Evolutionary conservation across 495 filamentous ascomycete genomes (phyloP).

Genomic region (Oleoguttula mirabilis): DNA sequence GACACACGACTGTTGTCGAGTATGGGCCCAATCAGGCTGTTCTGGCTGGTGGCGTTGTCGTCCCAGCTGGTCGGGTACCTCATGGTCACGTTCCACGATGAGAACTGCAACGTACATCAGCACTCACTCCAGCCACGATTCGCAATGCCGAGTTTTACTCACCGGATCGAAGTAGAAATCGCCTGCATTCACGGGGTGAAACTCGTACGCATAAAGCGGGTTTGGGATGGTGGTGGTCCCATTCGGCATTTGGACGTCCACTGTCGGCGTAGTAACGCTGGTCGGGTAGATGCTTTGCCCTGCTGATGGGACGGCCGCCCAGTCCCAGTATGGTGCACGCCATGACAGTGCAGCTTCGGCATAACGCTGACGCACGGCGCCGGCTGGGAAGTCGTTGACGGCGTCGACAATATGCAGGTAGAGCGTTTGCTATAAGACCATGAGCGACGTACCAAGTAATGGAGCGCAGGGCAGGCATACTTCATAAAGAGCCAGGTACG

Average conservation of each 20-base stretch:
- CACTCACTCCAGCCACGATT: too few species aligned
- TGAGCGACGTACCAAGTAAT: slow-evolving; percentile 2
- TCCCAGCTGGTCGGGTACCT: slow-evolving; percentile 36
- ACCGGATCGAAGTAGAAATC: slow-evolving; percentile 34
- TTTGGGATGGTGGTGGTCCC: slow-evolving; percentile 43
- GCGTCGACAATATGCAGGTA: slow-evolving; percentile 39
- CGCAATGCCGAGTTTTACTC: too few species aligned
- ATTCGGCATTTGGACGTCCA: slow-evolving; percentile 43
- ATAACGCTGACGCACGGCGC: slow-evolving; percentile 34
- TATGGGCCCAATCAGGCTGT: slow-evolving; percentile 36
- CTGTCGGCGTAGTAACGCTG: slow-evolving; percentile 34
- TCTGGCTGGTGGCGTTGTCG: slow-evolving; percentile 38
- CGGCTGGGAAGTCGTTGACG: slow-evolving; percentile 40
- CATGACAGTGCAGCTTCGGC: slow-evolving; percentile 41
- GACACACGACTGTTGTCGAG: slow-evolving; percentile 37
- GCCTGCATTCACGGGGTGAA: slow-evolving; percentile 39
- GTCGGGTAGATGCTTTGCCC: slow-evolving; percentile 37
- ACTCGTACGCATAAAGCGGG: slow-evolving; percentile 49
- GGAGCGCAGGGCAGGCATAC: slow-evolving; percentile 27
- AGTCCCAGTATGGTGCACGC: slow-evolving; percentile 58
- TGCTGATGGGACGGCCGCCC: slow-evolving; percentile 41
- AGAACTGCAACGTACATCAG: slow-evolving; percentile 34
- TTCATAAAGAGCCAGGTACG: slow-evolving; percentile 57
- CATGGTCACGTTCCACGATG: slow-evolving; percentile 37
- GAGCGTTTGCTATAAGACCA: slow-evolving; percentile 41